Base-by-base conservation (phyloP, 2,329 filamentous ascomycete species). In the Hypoxylon sp. region DNA sequence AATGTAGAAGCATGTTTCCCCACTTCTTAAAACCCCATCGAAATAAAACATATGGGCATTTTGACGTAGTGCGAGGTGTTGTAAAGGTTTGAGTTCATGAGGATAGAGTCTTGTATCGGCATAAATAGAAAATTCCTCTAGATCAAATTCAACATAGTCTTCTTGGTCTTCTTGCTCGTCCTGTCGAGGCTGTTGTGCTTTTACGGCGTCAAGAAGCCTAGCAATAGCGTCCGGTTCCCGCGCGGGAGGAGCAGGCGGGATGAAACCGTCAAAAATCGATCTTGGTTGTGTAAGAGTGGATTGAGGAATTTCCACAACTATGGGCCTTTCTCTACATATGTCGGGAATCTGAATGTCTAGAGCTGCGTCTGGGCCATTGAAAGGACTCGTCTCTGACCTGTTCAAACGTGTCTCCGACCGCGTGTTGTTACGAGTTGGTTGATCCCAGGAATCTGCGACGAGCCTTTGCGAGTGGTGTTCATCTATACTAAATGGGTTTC, bases 111-210 rank as follows among this genome's bases (percentile, higher is more conserved):
- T 24, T 0, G 72, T 70, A 50, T 84, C 74, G 24, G 83, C 77
- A 73, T 91, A 92, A 1, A 91, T 79, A 2, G 82, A 81, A 73
- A 92, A 92, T 1, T 87, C 77, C 9, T 88, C 80, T 0, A 92
- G 78, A 3, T 85, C 79, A 11, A 90, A 81, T 53, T 89, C 86
- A 5, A 82, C 65, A 19, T 80, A 83, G 1, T 76, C 39, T 44
- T 44, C 39, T 44, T 44, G 39, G 11, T 44, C 77, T 0, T 77
- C 74, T 2, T 67, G 37, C 2, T 76, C 77, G 0, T 77, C 74
- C 2, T 66, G 37, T 19, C 75, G 62, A 3, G 42, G 44, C 3
- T 69, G 59, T 5, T 71, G 65, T 5, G 57, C 39, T 14, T 71
- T 63, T 48, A 67, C 59, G n/a, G 59, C 22, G 5, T 74, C 54